Evolutionary conservation across 2,329 filamentous ascomycete genomes (phyloP).

Genomic region (Phaeosphaeriaceae sp.): DNA sequence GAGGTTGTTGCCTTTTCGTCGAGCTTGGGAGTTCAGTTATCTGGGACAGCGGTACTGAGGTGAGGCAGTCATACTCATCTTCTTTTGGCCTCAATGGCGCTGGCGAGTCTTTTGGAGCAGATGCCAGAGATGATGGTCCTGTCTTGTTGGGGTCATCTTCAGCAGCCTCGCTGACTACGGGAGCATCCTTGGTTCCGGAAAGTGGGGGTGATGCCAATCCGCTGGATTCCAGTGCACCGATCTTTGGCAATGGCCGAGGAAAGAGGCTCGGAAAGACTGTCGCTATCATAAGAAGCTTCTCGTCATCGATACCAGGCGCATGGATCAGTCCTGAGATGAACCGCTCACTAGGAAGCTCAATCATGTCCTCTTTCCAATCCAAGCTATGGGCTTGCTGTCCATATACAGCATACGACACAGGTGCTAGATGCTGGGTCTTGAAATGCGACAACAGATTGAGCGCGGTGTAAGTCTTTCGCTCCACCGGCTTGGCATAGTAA

Average conservation of each 20-base stretch:
- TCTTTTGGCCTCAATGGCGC: constrained; percentile 46
- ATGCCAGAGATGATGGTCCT: constrained; percentile 24
- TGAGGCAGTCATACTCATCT: constrained; percentile 58
- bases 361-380: constrained; percentile 69
- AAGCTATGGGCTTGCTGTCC: constrained; percentile 33
- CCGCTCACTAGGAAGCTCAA: constrained; percentile 63
- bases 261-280: constrained; percentile 58
- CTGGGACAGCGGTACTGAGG: constrained; percentile 41
- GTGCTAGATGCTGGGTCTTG: constrained; percentile 61
- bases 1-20: constrained; percentile 28
- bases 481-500: constrained; percentile 46
- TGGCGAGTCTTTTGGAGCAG: constrained; percentile 37
- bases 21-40: constrained; percentile 20
- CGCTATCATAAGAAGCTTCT: constrained; percentile 60
- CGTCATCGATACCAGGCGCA: constrained; percentile 63
- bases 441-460: constrained; percentile 67
- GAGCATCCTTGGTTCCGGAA: constrained; percentile 39
- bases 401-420: constrained; percentile 26
- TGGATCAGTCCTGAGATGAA: constrained; percentile 58
- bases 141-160: constrained; percentile 28
- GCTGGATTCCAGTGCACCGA: constrained; percentile 46
- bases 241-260: constrained; percentile 52
- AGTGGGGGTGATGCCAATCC: constrained; percentile 34
- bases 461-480: constrained; percentile 51
- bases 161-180: constrained; percentile 21